These are phyloP conservation scores for Epichloe festucae DNA, from an alignment of 2,329 filamentous ascomycete species.

Conservation along the genomic window DNA sequence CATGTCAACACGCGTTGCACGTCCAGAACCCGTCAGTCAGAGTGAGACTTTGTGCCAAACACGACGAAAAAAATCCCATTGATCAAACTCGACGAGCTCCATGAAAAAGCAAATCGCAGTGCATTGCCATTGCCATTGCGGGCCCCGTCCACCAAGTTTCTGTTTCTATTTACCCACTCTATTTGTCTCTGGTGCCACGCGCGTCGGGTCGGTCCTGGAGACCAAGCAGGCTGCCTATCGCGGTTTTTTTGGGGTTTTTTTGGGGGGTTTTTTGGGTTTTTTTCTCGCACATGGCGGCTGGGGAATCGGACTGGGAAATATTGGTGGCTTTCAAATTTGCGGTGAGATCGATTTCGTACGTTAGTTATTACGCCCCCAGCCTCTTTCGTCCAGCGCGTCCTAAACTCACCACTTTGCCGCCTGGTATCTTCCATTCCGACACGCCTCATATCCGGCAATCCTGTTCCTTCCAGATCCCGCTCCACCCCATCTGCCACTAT, in stretches of 20 bases:
- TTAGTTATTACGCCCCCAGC: not conserved
- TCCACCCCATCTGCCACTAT: not conserved
- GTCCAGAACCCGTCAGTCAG: slow-evolving; percentile 6
- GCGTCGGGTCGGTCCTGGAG: not conserved
- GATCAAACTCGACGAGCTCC: too few species aligned
- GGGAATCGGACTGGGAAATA: not conserved
- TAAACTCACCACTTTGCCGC: not conserved
- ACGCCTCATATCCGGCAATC: not conserved
- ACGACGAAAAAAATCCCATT: too few species aligned
- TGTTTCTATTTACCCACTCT: not conserved
- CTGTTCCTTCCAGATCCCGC: not conserved
- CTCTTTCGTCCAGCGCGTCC: not conserved
- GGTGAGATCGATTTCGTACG: not conserved
- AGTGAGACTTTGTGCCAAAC: not conserved
- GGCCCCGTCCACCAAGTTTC: too few species aligned
- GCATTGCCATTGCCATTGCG: too few species aligned
- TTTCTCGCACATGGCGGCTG: not conserved
- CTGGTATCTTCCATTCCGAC: not conserved
- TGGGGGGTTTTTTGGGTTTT: too few species aligned
- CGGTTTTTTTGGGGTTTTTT: not conserved
- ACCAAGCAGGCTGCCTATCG: not conserved
- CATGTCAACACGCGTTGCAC: slow-evolving; percentile 23
- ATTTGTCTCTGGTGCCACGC: not conserved
- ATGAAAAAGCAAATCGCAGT: too few species aligned
- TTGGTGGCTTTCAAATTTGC: not conserved